A percentile compares a stretch with the other conserved stretches of the same genome.
These are phyloP conservation scores for Debaryomycetaceae sp. DNA, from an alignment of 1,139 yeast genomes.

Conservation along the genomic window DNA sequence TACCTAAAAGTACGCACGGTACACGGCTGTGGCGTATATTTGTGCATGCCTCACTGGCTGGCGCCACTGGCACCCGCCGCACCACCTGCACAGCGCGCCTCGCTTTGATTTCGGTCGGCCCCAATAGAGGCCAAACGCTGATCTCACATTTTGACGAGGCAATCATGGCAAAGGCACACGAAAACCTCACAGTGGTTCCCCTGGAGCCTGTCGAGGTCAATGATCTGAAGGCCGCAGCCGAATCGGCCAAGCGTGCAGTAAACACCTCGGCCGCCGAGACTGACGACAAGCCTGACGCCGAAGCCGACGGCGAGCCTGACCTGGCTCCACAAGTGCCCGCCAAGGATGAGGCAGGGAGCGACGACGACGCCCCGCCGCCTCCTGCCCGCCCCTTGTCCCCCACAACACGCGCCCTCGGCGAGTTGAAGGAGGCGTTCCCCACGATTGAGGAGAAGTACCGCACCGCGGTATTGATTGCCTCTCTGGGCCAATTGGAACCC, in stretches of 20 bases:
- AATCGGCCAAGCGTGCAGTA: no score
- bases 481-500: constrained; percentile 73
- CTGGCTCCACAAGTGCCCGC: constrained; percentile 8
- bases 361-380: constrained; percentile 48
- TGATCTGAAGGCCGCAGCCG: constrained; percentile 6
- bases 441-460: constrained; percentile 62
- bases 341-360: constrained; percentile 9
- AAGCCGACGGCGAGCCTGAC: constrained; percentile 13
- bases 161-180: constrained; percentile 15
- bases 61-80: neutral
- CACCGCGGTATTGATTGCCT: constrained; percentile 79
- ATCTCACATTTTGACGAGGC: no score
- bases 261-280: constrained; percentile 5
- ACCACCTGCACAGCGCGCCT: neutral
- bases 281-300: constrained; percentile 11
- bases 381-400: constrained; percentile 72
- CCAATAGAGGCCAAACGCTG: neutral
- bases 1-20: constrained; percentile 1
- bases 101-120: neutral
- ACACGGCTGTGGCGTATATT: neutral
- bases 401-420: constrained; percentile 44
- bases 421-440: constrained; percentile 81
- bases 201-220: constrained; percentile 28
- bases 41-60: neutral
- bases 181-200: constrained; percentile 29